Percentiles rank a stretch among this genome's conserved stretches.
These are phyloP conservation scores for Peniophora sp. DNA, from an alignment of 1,284 basidiomycete genomes.

Conservation along the genomic window DNA sequence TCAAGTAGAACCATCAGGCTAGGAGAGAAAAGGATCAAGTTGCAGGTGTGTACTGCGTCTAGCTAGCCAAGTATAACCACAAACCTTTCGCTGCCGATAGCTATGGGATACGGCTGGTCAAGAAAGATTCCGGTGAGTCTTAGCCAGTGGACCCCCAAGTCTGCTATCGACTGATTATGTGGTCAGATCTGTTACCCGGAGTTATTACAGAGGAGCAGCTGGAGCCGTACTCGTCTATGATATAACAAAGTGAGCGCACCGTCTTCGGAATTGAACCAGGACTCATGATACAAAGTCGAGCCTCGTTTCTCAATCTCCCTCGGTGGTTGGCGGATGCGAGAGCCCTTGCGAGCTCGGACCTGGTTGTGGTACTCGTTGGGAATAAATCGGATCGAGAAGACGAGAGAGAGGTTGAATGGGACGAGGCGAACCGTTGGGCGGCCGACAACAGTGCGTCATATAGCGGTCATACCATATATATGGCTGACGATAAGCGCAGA, in stretches of 20 bases:
- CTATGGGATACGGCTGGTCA: conserved; percentile 98
- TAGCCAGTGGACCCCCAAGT: conserved; percentile 1
- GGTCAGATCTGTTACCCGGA: conserved; percentile 86
- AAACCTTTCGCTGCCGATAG: conserved; percentile 27
- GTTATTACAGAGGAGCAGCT: conserved; percentile 93
- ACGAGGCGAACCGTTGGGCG: conserved; percentile 92
- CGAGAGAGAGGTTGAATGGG: conserved; percentile 90
- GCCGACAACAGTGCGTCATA: conserved; percentile 72
- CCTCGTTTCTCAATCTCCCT: conserved; percentile 74
- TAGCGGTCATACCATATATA: not conserved
- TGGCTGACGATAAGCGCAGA: conserved; percentile 36
- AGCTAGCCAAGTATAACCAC: too few relatives aligned
- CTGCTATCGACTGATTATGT: conserved; percentile 6
- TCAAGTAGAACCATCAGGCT: conserved; percentile 84
- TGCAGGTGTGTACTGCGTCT: conserved; percentile 59
- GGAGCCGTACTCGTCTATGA: conserved; percentile 95
- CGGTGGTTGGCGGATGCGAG: conserved; percentile 90
- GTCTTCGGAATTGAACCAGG: not conserved
- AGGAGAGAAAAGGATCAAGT: conserved; percentile 89
- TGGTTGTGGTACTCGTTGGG: conserved; percentile 89
- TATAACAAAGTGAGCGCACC: conserved; percentile 72
- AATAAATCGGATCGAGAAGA: conserved; percentile 95
- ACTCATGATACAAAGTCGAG: conserved; percentile 42
- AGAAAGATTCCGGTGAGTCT: conserved; percentile 77
- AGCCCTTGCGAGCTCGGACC: conserved; percentile 81